Percentiles rank a stretch among this genome's conserved stretches.
Evolutionary conservation across 2,329 filamentous ascomycete genomes (phyloP).

Genomic region (Pyricularia sp.): DNA sequence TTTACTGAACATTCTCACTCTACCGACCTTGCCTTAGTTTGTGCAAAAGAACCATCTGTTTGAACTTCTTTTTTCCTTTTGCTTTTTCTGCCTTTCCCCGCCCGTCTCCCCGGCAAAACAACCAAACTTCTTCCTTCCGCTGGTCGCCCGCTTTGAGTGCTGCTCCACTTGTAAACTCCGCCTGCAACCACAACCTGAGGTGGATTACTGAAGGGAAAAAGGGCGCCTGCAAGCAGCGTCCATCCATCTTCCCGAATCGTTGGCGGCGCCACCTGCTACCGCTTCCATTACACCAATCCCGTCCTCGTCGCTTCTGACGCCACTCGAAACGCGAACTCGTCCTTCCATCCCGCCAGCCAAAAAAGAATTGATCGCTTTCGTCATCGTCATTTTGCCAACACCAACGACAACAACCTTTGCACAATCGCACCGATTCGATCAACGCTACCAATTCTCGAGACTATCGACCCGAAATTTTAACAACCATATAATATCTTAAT

Average conservation of each 20-base stretch:
- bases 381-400: neutral
- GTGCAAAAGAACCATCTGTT: neutral
- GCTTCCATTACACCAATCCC: neutral
- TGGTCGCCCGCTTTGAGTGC: neutral
- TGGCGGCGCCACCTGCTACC: neutral
- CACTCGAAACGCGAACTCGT: neutral
- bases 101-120: neutral
- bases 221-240: neutral
- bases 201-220: neutral
- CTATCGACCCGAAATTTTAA: neutral
- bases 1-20: neutral
- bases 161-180: neutral
- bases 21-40: neutral
- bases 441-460: neutral
- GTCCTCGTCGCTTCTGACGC: neutral
- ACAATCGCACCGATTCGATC: neutral
- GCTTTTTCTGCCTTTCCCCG: neutral
- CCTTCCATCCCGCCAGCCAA: neutral
- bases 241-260: neutral
- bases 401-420: neutral
- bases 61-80: neutral
- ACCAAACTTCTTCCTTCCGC: neutral
- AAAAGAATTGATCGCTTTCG: neutral
- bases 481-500: neutral
- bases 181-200: neutral